Conservation (phyloP, 2,329 filamentous ascomycete species). For the Verticillium nubilum region DNA sequence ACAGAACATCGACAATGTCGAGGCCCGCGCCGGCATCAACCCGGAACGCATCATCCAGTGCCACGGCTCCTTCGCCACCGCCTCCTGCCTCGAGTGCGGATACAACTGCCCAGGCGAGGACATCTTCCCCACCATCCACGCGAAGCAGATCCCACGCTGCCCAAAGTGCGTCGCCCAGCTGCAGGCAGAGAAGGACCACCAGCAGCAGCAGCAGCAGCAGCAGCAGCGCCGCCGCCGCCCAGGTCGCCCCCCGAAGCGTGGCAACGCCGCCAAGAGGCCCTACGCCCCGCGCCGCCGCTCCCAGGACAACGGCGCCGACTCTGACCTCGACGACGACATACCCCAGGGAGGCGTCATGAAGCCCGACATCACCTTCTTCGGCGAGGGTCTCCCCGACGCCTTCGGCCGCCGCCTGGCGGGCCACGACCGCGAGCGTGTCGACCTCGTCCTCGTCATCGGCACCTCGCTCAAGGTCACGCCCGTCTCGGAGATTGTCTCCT, state of each 20-base stretch:
- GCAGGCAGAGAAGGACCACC: constrained; percentile 35
- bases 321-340: constrained; percentile 47
- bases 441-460: constrained; percentile 92
- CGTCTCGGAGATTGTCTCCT: constrained; percentile 84
- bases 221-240: background rate
- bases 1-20: constrained; percentile 97
- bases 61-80: constrained; percentile 92
- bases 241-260: constrained; percentile 25
- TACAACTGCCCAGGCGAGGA: constrained; percentile 67
- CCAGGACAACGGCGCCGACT: constrained; percentile 32
- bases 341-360: constrained; percentile 79
- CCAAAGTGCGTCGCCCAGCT: constrained; percentile 59
- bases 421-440: constrained; percentile 72
- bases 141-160: constrained; percentile 73
- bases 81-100: constrained; percentile 79
- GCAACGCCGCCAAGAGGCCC: constrained; percentile 8
- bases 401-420: constrained; percentile 80
- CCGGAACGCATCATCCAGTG: constrained; percentile 87
- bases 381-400: constrained; percentile 77
- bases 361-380: constrained; percentile 98
- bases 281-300: constrained; percentile 23
- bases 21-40: constrained; percentile 76
- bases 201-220: constrained; percentile 18
- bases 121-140: constrained; percentile 75
- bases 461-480: constrained; percentile 94